Percentiles rank a stretch among this genome's conserved stretches.
phyloP scores from a whole-genome alignment of 345 rosid species.

The Isatis tinctoria region DNA sequence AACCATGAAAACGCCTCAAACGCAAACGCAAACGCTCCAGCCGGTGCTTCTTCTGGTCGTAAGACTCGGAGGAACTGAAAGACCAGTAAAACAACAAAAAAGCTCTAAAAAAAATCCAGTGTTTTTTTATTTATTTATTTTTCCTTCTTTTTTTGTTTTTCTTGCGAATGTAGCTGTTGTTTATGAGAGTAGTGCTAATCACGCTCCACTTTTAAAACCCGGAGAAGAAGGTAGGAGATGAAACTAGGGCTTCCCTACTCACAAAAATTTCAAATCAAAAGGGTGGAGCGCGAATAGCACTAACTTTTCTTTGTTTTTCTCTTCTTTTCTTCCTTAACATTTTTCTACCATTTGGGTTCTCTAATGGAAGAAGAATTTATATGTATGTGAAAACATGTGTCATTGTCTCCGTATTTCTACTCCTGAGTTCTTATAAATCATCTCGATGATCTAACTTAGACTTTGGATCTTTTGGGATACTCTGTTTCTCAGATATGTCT shows the following conservation, averaged over 20 bases:
- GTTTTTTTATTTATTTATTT: not conserved
- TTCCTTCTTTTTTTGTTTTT: not conserved
- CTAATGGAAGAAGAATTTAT: conserved; percentile 35
- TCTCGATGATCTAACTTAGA: not conserved
- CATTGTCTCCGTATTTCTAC: conserved; percentile 22
- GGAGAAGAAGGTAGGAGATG: conserved; percentile 21
- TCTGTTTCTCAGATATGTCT: not conserved
- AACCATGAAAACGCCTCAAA: conserved; percentile 42
- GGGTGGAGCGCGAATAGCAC: conserved; percentile 60
- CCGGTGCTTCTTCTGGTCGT: conserved; percentile 25
- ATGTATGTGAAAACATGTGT: conserved; percentile 24
- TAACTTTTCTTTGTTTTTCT: conserved; percentile 23
- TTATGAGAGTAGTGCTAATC: conserved; percentile 51
- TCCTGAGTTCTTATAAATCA: not conserved
- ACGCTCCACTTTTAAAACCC: conserved; percentile 49
- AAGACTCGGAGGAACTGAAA: conserved; percentile 27
- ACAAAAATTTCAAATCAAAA: not conserved
- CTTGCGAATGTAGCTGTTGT: conserved; percentile 12
- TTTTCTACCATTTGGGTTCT: conserved; percentile 29
- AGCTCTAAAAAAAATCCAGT: not conserved
- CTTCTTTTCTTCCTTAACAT: conserved; percentile 1
- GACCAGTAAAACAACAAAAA: conserved; percentile 33
- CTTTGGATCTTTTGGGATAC: not conserved
- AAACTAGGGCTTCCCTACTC: conserved; percentile 19
- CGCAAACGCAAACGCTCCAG: conserved; percentile 17